Evolutionary conservation across 2,329 filamentous ascomycete species (phyloP), one percentile per base, ranked within the genome.

Genomic region (Sclerotinia spermophila): DNA sequence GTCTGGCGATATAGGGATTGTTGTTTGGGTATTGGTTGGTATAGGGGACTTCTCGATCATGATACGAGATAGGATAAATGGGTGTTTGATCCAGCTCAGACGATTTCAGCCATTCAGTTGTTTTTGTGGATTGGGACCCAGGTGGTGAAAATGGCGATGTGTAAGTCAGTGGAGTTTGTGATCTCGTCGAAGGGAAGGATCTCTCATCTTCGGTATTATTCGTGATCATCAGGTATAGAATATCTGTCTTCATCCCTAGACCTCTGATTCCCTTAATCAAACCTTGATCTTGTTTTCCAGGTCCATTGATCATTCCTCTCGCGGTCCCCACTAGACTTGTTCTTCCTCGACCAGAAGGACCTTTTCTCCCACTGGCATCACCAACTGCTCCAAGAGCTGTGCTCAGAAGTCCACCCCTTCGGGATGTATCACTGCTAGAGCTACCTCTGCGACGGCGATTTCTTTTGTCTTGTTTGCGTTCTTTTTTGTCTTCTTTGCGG

Each of bases 201-300:
- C 19, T 40, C 4, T 17, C 24, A 3, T 55, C 48, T n/a, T 69
- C 45, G 15, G 30, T 44, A 13, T 68, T 62, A 8, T 71, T 61
- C 15, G 66, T 42, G 11, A 71, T 71, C 56, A 71, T 68, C n/a
- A 71, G 45, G 21, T 71, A 68, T 17, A 71, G 30, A 21, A 68
- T 45, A 55, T 68, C 55, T 21, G 48, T 69, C 24, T 71, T 56
- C 65, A 71, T 71, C 13, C 66, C 65, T 33, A 61, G 7, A 11
- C 56, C 56, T 53, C 19, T 68, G 5, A 68, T 30, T 6, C 51
- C 53, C 21, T 60, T 71, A 13, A 60, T 71, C 3, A 71, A n/a
- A 48, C 64, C 53, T n/a, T 71, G 62, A 38, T 71, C 17, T 60
- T 68, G n/a, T 15, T 61, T 60, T 5, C 27, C 64, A 13, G 69